Evolutionary conservation across 345 rosid species (phyloP), one percentile per base, ranked within the genome.

Genomic region (Populus nigra): DNA sequence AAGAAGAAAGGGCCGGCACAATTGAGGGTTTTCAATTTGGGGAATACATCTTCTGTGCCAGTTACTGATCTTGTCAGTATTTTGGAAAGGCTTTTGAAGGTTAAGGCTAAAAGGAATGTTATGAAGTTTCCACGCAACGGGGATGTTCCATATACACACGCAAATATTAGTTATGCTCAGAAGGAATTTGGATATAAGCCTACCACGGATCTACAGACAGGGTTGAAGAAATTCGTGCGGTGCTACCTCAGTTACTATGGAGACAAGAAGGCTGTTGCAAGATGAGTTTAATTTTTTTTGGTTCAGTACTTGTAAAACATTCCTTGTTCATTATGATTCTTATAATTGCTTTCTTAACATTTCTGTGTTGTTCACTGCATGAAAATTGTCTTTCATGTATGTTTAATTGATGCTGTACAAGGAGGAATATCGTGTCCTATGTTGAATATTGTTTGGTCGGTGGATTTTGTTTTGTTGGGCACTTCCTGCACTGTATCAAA

Each of bases 71-170:
- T 94, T 29, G 98, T 93, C 23, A 85, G 83, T 71, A 93, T 91
- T 69, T 80, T 94, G 86, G 98, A 94, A 85, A 91, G 83, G 83
- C 91, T 88, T 66, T 82, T 94, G 86, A 94, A 94, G 87, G 87
- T 89, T 57, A 91, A 90, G 80, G 98, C 98, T 3, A 93, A 89
- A 88, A 94, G 81, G 95, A 89, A 86, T 39, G 43, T 93, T 47
- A 84, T 89, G 87, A 90, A 90, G 87, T 81, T 94, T 91, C 98
- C 98, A 0, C 83, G 94, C 73, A 94, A 94, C 83, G 98, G 98
- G 17, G 98, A 93, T 84, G 98, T 94, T 82, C 97, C 82, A 31
- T 93, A 84, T 75, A 94, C 98, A 53, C 98, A 94, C 84, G 98
- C 98, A 0, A 94, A 94, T 75, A 91, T 93, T 73, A 94, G 98